Percentiles rank a stretch among this genome's conserved stretches.
phyloP scores from a whole-genome alignment of 2,329 filamentous ascomycete genomes.

The Dryadomyces quercus-mongolicae region DNA sequence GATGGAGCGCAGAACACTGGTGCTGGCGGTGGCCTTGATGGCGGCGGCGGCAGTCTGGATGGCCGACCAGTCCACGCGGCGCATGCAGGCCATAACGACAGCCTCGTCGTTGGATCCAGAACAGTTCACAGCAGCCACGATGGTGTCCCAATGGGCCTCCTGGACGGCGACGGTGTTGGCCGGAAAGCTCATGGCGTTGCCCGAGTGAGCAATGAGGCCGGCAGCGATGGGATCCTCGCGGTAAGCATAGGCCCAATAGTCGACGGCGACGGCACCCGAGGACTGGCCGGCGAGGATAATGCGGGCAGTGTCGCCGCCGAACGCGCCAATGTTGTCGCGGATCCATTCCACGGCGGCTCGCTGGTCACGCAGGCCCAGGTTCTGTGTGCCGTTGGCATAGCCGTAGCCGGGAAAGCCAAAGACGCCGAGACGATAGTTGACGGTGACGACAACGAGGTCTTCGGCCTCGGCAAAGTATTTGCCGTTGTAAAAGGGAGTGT shows the following conservation, averaged over 20 bases:
- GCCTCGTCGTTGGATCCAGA: constrained; percentile 15
- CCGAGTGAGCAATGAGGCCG: constrained; percentile 33
- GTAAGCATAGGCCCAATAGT: constrained; percentile 38
- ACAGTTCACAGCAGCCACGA: constrained; percentile 27
- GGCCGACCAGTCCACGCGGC: constrained; percentile 20
- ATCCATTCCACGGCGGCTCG: constrained; percentile 37
- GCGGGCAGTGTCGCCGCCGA: constrained; percentile 29
- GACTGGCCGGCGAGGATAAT: constrained; percentile 33
- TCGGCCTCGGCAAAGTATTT: constrained; percentile 28
- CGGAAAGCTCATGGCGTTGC: constrained; percentile 31
- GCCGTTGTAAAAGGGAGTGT: constrained; percentile 27
- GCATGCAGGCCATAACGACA: constrained; percentile 26
- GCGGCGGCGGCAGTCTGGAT: constrained; percentile 24
- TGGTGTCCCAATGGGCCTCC: constrained; percentile 28
- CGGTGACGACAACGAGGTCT: constrained; percentile 31
- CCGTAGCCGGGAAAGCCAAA: constrained; percentile 26
- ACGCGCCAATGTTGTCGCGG: constrained; percentile 29
- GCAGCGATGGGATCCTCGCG: constrained; percentile 33
- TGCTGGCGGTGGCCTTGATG: constrained; percentile 20
- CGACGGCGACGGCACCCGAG: constrained; percentile 25
- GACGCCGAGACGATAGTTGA: constrained; percentile 33
- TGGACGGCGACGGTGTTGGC: constrained; percentile 22
- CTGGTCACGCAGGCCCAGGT: constrained; percentile 37
- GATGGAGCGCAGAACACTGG: constrained; percentile 23
- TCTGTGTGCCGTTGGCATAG: constrained; percentile 18